phyloP scores from a whole-genome alignment of 257 asterid genomes.

The Oldenlandia corymbosa region DNA sequence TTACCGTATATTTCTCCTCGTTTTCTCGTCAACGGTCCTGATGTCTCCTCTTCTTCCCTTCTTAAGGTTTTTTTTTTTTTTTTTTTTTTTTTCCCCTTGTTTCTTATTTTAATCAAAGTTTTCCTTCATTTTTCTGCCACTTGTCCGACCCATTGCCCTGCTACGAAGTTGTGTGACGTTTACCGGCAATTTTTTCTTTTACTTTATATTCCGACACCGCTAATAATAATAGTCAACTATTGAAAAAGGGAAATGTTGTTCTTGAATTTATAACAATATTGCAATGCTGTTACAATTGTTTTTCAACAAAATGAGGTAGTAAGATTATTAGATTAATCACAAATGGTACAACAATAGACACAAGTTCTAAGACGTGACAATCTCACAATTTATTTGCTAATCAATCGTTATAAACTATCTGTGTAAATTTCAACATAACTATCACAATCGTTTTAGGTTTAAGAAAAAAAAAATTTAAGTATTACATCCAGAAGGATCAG shows the following conservation, averaged over 20 bases:
- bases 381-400: too few relatives aligned
- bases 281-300: too few relatives aligned
- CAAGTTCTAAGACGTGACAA: too few relatives aligned
- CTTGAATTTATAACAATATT: too few relatives aligned
- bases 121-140: background rate
- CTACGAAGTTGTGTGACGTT: conserved; percentile 13
- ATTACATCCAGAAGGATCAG: too few relatives aligned
- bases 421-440: too few relatives aligned
- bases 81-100: background rate
- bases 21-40: conserved; percentile 6
- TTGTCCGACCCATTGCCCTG: background rate
- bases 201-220: background rate
- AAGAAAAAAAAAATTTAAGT: too few relatives aligned
- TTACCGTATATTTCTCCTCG: background rate
- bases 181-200: background rate
- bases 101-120: background rate
- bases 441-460: too few relatives aligned
- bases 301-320: too few relatives aligned
- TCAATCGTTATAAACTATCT: too few relatives aligned
- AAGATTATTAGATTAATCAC: too few relatives aligned
- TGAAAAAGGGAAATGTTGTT: background rate
- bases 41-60: background rate
- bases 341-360: too few relatives aligned
- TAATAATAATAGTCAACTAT: background rate
- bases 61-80: conserved; percentile 17